Conservation (phyloP, 2,329 filamentous ascomycete species). For the Colletotrichum camelliae region DNA sequence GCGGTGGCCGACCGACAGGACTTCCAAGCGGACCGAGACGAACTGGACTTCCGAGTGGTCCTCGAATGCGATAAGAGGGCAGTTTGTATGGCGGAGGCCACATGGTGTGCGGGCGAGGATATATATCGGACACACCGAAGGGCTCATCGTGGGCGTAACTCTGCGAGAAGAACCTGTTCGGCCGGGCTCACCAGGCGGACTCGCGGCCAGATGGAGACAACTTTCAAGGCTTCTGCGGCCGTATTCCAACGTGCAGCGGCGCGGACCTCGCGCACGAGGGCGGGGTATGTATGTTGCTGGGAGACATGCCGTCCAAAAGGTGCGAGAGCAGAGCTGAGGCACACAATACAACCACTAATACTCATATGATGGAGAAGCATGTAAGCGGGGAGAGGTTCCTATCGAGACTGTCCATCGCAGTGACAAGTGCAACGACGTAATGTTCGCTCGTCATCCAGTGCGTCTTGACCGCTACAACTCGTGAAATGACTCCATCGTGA, state of each 20-base stretch:
- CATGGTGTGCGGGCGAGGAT: not conserved
- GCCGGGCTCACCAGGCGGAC: not conserved
- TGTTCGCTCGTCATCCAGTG: not conserved
- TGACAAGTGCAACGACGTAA: not conserved
- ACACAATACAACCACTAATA: conserved; percentile 17
- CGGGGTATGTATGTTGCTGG: conserved; percentile 15
- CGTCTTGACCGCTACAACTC: not conserved
- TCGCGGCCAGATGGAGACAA: not conserved
- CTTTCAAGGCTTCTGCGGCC: not conserved
- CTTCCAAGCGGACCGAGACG: conserved; percentile 52
- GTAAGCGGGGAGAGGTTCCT: not conserved
- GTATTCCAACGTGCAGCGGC: not conserved
- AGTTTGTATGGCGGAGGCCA: not conserved
- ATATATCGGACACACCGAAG: not conserved
- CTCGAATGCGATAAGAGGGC: conserved; percentile 44
- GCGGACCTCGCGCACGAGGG: not conserved
- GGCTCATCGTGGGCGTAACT: not conserved
- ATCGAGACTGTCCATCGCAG: not conserved
- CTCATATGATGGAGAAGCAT: not conserved
- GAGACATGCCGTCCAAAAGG: not conserved
- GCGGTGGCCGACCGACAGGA: conserved; percentile 44
- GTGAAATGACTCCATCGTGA: not conserved
- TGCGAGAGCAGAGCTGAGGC: conserved; percentile 9
- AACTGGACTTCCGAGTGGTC: conserved; percentile 32
- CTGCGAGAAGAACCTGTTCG: not conserved